Evolutionary conservation across 257 asterid genomes (phyloP).

Genomic region (Rehmannia glutinosa): DNA sequence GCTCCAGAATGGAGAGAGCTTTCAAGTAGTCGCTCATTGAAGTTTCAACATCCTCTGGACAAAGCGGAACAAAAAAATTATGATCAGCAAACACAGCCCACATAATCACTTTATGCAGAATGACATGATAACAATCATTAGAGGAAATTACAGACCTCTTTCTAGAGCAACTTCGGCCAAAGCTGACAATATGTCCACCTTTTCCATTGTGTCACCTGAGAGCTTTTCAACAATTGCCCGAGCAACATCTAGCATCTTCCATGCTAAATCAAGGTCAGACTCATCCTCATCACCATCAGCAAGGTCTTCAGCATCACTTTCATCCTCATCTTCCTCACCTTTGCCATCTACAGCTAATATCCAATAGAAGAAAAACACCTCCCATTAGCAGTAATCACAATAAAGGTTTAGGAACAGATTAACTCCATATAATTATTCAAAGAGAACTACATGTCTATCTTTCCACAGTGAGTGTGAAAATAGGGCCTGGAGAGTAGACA

Average conservation of each 20-base stretch:
- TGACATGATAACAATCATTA: neutral
- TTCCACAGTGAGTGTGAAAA: neutral
- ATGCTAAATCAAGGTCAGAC: slow-evolving; percentile 96
- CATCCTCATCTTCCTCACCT: slow-evolving; percentile 43
- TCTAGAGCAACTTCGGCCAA: slow-evolving; percentile 96
- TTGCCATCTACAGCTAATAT: slow-evolving; percentile 30
- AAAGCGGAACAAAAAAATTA: slow-evolving; percentile 16
- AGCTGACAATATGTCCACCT: slow-evolving; percentile 89
- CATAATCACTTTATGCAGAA: neutral
- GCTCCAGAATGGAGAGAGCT: slow-evolving; percentile 80
- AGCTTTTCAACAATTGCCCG: slow-evolving; percentile 86
- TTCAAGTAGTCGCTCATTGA: slow-evolving; percentile 91
- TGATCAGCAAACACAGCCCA: slow-evolving; percentile 11
- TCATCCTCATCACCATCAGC: slow-evolving; percentile 93
- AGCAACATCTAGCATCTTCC: slow-evolving; percentile 98
- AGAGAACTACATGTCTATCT: neutral
- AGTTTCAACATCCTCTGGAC: slow-evolving; percentile 92
- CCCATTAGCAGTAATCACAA: neutral
- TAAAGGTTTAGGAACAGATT: neutral
- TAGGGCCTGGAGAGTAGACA: neutral
- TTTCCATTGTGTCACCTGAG: slow-evolving; percentile 73
- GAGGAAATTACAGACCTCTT: slow-evolving; percentile 59
- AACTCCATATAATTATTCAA: neutral
- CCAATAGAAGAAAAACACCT: neutral
- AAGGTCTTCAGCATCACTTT: slow-evolving; percentile 59